A percentile compares a stretch with the other conserved stretches of the same genome.
These are phyloP conservation scores for Grosmannia serpens DNA, from an alignment of 2,329 filamentous ascomycete genomes.

Conservation along the genomic window DNA sequence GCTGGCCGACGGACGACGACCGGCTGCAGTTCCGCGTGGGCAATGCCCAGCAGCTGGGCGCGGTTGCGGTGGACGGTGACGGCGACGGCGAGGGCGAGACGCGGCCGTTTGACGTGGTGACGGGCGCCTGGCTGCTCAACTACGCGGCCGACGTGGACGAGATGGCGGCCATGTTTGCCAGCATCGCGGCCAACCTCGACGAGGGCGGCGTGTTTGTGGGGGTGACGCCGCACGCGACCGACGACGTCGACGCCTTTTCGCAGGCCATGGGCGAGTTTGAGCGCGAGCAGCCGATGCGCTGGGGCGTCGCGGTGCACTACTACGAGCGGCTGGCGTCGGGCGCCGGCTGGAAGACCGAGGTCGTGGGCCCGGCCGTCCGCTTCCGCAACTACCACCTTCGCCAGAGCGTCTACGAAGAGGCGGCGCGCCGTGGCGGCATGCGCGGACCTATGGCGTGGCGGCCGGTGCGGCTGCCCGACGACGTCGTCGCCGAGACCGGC, in stretches of 20 bases:
- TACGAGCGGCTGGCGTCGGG: conserved; percentile 4
- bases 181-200: conserved; percentile 22
- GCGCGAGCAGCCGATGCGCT: background rate
- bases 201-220: conserved; percentile 22
- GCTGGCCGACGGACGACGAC: background rate
- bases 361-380: conserved; percentile 7
- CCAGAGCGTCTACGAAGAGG: conserved; percentile 17
- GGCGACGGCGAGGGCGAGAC: conserved; percentile 2
- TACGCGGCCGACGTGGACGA: conserved; percentile 19
- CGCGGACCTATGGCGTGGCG: conserved; percentile 16
- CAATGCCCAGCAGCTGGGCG: conserved; percentile 18
- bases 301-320: conserved; percentile 5
- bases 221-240: conserved; percentile 12
- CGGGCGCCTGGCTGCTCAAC: conserved; percentile 26
- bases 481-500: background rate
- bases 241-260: conserved; percentile 7
- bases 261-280: background rate
- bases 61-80: background rate
- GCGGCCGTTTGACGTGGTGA: conserved; percentile 23
- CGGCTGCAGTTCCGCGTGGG: conserved; percentile 10
- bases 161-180: conserved; percentile 23
- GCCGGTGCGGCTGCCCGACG: conserved; percentile 14
- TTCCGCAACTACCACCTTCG: conserved; percentile 19
- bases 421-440: conserved; percentile 18
- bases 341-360: conserved; percentile 9